Percentiles rank a stretch among this genome's conserved stretches.
Evolutionary conservation across 495 filamentous ascomycete genomes (phyloP).

Genomic region (Aspergillus ostianus): DNA sequence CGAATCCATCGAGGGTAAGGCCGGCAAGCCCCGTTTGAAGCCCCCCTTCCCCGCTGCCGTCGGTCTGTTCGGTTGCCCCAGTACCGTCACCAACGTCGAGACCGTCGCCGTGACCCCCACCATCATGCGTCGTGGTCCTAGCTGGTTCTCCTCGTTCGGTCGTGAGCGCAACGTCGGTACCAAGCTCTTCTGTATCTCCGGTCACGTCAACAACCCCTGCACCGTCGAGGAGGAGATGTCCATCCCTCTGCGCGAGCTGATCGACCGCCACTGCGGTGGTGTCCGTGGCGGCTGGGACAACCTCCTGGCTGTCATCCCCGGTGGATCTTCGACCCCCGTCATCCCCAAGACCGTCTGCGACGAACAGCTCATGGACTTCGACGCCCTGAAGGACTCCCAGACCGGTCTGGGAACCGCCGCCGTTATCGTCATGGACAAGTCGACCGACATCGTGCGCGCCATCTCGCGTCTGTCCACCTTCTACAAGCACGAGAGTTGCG

Average conservation of each 20-base stretch:
- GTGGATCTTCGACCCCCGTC: conserved; percentile 94
- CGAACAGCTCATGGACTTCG: conserved; percentile 98
- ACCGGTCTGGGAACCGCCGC: conserved; percentile 96
- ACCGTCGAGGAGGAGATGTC: conserved; percentile 99
- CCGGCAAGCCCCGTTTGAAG: conserved; percentile 96
- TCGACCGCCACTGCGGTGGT: conserved; percentile 96
- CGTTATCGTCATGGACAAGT: conserved; percentile 99
- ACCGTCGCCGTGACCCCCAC: conserved; percentile 94
- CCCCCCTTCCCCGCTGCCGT: conserved; percentile 97
- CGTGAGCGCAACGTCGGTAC: conserved; percentile 94
- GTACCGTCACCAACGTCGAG: conserved; percentile 97
- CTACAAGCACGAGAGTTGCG: conserved; percentile 97
- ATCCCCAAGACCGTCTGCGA: conserved; percentile 84
- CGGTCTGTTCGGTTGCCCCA: conserved; percentile 95
- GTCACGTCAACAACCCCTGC: conserved; percentile 96
- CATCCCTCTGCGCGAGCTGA: conserved; percentile 89
- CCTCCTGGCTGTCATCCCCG: conserved; percentile 89
- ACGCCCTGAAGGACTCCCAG: conserved; percentile 95
- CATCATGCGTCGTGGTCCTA: conserved; percentile 87
- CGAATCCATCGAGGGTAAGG: conserved; percentile 96
- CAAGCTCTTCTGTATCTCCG: conserved; percentile 98
- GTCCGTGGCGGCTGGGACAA: conserved; percentile 98
- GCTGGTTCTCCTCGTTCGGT: conserved; percentile 90
- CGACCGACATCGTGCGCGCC: conserved; percentile 87
- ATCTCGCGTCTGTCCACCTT: conserved; percentile 92